Evolutionary conservation across 495 filamentous ascomycete genomes (phyloP), one percentile per base, ranked within the genome.

Genomic region (Aspergillus hancockii): DNA sequence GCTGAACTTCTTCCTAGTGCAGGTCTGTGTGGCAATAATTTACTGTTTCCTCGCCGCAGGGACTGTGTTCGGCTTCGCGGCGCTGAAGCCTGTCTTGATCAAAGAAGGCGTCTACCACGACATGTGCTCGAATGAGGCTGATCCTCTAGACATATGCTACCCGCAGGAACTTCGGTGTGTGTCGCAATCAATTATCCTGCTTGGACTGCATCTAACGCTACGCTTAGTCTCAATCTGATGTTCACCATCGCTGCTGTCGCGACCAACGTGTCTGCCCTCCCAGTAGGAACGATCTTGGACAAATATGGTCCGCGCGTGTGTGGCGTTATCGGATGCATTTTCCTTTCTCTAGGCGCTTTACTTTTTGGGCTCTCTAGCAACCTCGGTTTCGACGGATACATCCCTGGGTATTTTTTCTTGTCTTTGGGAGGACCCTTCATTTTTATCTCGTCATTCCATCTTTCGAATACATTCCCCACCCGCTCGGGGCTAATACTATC

Each of bases 171-270:
- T 96, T 49, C 83, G 88, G 80, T 85, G 70, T 13, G 71, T 55
- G 21, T 41, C 21, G 14, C 28, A 57, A 16, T 34, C 16, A 2
- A 7, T 18, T 31, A 12, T n/a, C 8, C 6, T 8, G 9, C 13
- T 18, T 10, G 31, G 8, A 3, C 14, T 13, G 4, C n/a, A 41
- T 60, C 57, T 52, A 14, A 45, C 21, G 19, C 43, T 47, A 47
- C n/a, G 10, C 34, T 1, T 47, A 79, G 78, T 49, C 79, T 96
- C 49, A 97, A 97, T 70, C 73, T 96, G 58, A 96, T 97, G 92
- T 96, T 97, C 78, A 96, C 92, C 31, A 81, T 90, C 36, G 92
- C 91, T n/a, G 92, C 91, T 14, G 92, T 96, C 18, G 87, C 83
- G 5, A 96, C 92, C 36, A 88, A 88, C 68, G 88, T 93, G 18